Base-by-base conservation (phyloP, 1,284 basidiomycete genomes). In the Cryptococcus neoformans region DNA sequence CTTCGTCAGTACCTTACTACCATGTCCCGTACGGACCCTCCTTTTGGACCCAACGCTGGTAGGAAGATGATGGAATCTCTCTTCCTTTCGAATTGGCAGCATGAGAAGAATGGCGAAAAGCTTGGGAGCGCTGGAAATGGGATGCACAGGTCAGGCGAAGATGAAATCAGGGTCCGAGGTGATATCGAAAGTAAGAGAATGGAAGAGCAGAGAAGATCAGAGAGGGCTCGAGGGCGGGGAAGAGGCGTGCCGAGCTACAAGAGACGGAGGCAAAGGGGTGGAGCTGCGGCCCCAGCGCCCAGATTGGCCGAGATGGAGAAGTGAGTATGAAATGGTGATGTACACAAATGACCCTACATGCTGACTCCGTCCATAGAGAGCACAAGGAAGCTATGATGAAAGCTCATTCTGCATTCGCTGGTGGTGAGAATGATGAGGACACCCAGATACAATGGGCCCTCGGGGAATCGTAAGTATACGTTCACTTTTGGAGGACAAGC, bases 1-100 rank as follows among this genome's bases (percentile, higher is more conserved):
- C 78, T 96, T 14, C 84, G 84, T 2, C 88, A 93, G 60, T 96
- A 90, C 72, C 81, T 97, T 3, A 83, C 85, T 0, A 80, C 79
- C 1, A 85, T 88, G 80, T 80, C 88, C 59, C 74, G 81, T 1
- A 80, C 82, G 35, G 81, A 84, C 1, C 81, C 82, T 6, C 81
- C 81, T 21, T 75, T 75, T 51, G 70, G 71, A 7, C 56, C 66
- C 0, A 49, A 64, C 10, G 77, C 75, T 2, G 91, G 88, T 0
- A 80, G 84, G 54, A 78, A 72, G 50, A 88, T 97, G 87, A 90
- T 97, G 87, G 70, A 74, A 57, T 73, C 74, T n/a, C 66, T 74
- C 1, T 76, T 73, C 63, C 62, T 76, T 35, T 66, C 63, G 47
- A 76, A 76, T 65, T 76, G 74, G 74, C 69, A 73, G 56, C 70